Percentiles rank a stretch among this genome's conserved stretches.
phyloP scores from a whole-genome alignment of 2,329 filamentous ascomycete genomes.

The Diplodia scrobiculata region DNA sequence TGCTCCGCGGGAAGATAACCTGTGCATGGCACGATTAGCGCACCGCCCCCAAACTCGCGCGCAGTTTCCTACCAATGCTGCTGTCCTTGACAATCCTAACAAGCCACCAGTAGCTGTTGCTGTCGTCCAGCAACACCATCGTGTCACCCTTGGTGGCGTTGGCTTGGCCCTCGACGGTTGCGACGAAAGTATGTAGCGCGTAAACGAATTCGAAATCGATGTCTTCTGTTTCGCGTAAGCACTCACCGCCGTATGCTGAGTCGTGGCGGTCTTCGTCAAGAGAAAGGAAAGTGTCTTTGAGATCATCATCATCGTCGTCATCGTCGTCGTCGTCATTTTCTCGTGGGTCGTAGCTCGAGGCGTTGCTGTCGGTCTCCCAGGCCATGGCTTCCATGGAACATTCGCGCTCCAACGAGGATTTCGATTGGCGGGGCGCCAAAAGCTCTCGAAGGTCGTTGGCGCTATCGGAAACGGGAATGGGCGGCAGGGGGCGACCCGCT shows the following conservation, averaged over 20 bases:
- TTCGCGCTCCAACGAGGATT: background rate
- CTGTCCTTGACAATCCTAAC: constrained; percentile 96
- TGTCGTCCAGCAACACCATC: constrained; percentile 97
- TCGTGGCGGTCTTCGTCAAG: constrained; percentile 66
- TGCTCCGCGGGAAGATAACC: constrained; percentile 96
- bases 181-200: constrained; percentile 94
- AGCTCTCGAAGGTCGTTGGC: constrained; percentile 3
- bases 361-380: constrained; percentile 46
- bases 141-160: constrained; percentile 98
- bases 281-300: constrained; percentile 59
- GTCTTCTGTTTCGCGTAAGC: constrained; percentile 94
- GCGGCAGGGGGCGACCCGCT: constrained; percentile 13
- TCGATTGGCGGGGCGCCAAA: background rate
- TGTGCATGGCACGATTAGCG: constrained; percentile 44
- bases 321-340: constrained; percentile 34
- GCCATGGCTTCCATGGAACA: background rate
- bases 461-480: constrained; percentile 20
- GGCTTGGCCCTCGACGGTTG: constrained; percentile 95
- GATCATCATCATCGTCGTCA: constrained; percentile 63
- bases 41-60: constrained; percentile 27
- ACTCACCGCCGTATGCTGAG: constrained; percentile 72
- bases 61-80: constrained; percentile 69
- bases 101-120: constrained; percentile 99
- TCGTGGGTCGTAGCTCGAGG: constrained; percentile 43
- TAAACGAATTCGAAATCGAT: constrained; percentile 99